phyloP scores from a whole-genome alignment of 805 yeast genomes.

The Metschnikowia picachoensis region DNA sequence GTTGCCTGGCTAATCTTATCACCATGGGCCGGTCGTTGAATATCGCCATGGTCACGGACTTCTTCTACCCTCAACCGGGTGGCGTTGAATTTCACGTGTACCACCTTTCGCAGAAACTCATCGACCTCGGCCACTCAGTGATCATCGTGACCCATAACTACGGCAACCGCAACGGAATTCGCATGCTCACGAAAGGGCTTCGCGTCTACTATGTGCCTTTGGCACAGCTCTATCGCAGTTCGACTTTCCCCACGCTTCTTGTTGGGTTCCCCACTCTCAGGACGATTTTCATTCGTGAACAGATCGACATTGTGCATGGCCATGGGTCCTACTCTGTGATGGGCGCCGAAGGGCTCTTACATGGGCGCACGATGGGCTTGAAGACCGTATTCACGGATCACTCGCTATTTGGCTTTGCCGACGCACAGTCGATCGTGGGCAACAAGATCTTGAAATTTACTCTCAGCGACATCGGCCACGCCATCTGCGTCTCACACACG shows the following conservation, averaged over 20 bases:
- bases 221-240: slow-evolving; percentile 72
- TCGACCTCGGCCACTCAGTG: slow-evolving; percentile 80
- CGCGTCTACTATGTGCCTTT: slow-evolving; percentile 91
- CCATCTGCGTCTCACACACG: slow-evolving; percentile 94
- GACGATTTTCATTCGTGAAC: slow-evolving; percentile 80
- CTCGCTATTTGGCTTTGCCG: slow-evolving; percentile 90
- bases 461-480: slow-evolving; percentile 81
- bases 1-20: not conserved
- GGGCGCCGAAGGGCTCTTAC: slow-evolving; percentile 89
- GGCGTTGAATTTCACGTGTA: slow-evolving; percentile 96
- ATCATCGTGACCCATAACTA: slow-evolving; percentile 86
- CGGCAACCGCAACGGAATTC: slow-evolving; percentile 74
- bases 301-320: slow-evolving; percentile 87
- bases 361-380: slow-evolving; percentile 89
- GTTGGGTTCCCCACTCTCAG: slow-evolving; percentile 82
- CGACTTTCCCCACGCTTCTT: slow-evolving; percentile 86
- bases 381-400: slow-evolving; percentile 94
- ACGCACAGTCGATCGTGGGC: slow-evolving; percentile 75
- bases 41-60: slow-evolving; percentile 83
- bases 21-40: slow-evolving; percentile 20
- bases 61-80: slow-evolving; percentile 97
- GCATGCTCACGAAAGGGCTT: slow-evolving; percentile 83
- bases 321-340: slow-evolving; percentile 87
- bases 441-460: slow-evolving; percentile 84
- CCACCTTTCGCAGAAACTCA: slow-evolving; percentile 81